phyloP scores from a whole-genome alignment of 768 basidiomycete species.

The Kwoniella bestiolae region DNA sequence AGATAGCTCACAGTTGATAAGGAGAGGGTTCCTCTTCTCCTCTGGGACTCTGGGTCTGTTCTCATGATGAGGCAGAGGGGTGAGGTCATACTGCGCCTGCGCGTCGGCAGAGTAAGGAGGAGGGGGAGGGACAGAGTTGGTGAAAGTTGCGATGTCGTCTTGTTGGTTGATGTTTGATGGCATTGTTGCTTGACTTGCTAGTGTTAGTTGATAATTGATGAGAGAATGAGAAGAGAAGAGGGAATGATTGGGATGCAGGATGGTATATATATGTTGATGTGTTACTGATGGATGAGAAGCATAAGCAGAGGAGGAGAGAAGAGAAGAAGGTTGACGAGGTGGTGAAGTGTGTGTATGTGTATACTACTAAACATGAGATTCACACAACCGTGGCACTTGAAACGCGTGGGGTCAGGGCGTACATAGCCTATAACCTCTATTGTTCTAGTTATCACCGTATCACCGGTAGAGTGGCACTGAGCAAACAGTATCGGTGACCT shows the following conservation, averaged over 20 bases:
- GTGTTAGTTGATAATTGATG: background rate
- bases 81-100: constrained; percentile 34
- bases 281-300: no score
- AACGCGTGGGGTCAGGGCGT: constrained; percentile 1
- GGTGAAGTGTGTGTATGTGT: background rate
- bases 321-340: constrained; percentile 1
- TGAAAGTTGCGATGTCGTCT: constrained; percentile 36
- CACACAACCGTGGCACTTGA: constrained; percentile 5
- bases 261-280: background rate
- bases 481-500: constrained; percentile 1
- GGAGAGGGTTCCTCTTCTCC: constrained; percentile 40
- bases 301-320: background rate
- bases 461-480: background rate
- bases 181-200: constrained; percentile 7
- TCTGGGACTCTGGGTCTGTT: constrained; percentile 47
- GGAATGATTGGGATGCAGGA: background rate
- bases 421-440: background rate
- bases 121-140: constrained; percentile 40
- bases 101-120: constrained; percentile 32
- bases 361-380: background rate
- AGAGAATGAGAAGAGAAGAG: no score
- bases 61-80: constrained; percentile 37
- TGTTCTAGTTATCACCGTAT: background rate
- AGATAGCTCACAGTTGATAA: constrained; percentile 35
- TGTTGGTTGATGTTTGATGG: background rate